These are phyloP conservation scores for Fusarium equiseti DNA, from an alignment of 2,329 filamentous ascomycete genomes.

Conservation along the genomic window DNA sequence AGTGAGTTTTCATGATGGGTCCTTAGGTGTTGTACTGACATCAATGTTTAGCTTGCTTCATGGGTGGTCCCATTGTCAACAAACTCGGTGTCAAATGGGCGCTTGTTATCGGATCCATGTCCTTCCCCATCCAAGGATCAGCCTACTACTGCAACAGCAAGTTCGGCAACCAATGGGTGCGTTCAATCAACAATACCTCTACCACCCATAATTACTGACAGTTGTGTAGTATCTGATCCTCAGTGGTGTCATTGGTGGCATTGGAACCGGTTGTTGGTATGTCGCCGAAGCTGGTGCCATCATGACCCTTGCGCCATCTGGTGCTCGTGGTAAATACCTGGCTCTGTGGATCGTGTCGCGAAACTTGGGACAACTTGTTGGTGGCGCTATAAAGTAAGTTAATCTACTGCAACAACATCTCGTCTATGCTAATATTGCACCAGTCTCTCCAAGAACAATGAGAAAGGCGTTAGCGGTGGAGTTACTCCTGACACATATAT, in stretches of 20 bases:
- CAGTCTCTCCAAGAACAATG: conserved; percentile 17
- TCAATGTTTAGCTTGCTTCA: neutral
- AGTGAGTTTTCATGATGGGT: neutral
- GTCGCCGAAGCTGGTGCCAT: conserved; percentile 62
- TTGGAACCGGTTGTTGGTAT: conserved; percentile 61
- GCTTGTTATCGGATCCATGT: conserved; percentile 11
- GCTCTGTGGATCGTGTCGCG: conserved; percentile 15
- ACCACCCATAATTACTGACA: fast-evolving
- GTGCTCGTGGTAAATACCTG: conserved; percentile 61
- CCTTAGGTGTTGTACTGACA: fast-evolving
- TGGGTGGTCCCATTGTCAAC: conserved; percentile 19
- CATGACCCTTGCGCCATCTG: conserved; percentile 61
- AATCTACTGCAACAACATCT: no score
- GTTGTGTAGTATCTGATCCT: conserved; percentile 5
- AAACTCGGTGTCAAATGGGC: conserved; percentile 25
- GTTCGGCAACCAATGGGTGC: conserved; percentile 15
- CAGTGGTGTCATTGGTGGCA: neutral
- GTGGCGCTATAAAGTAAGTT: no score
- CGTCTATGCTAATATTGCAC: neutral
- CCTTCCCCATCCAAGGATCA: neutral
- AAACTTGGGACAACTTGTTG: conserved; percentile 15
- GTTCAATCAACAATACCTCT: fast-evolving
- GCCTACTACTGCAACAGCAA: conserved; percentile 25
- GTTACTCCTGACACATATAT: conserved; percentile 17
- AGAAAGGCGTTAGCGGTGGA: conserved; percentile 13